Conservation (phyloP, 2,329 filamentous ascomycete genomes). For the Cladosporium sphaerospermum region DNA sequence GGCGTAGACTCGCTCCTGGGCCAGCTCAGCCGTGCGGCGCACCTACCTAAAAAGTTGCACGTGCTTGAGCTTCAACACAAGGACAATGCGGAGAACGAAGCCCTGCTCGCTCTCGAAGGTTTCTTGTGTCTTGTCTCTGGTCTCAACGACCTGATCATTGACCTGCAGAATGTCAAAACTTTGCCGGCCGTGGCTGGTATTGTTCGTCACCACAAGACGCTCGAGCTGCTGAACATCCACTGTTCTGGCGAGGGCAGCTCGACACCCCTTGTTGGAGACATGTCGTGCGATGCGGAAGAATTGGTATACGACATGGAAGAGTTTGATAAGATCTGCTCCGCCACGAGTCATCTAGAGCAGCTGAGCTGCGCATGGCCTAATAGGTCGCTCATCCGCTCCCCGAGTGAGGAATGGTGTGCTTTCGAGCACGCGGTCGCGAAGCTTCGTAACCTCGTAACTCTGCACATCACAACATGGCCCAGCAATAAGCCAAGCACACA, state of each 20-base stretch:
- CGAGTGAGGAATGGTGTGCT: constrained; percentile 37
- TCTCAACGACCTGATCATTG: constrained; percentile 39
- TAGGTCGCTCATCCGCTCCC: constrained; percentile 38
- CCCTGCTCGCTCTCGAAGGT: constrained; percentile 41
- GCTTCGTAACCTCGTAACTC: constrained; percentile 37
- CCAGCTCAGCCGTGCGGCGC: constrained; percentile 40
- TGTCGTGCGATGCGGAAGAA: constrained; percentile 35
- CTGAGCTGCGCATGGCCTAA: constrained; percentile 42
- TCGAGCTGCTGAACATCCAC: constrained; percentile 41
- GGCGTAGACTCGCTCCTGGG: constrained; percentile 43
- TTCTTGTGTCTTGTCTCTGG: constrained; percentile 43
- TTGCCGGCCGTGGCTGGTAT: constrained; percentile 40
- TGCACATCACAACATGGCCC: constrained; percentile 46
- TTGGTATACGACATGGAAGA: constrained; percentile 38
- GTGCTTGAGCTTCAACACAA: constrained; percentile 43
- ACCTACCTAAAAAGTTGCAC: constrained; percentile 40
- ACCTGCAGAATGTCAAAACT: constrained; percentile 36
- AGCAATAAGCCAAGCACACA: constrained; percentile 36
- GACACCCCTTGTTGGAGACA: background rate
- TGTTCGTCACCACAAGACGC: constrained; percentile 40
- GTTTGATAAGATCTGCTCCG: constrained; percentile 42
- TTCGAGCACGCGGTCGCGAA: constrained; percentile 31
- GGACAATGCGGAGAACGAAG: constrained; percentile 43
- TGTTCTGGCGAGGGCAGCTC: constrained; percentile 22
- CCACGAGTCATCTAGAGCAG: constrained; percentile 39